Conservation (phyloP, 2,329 filamentous ascomycete genomes). For the Westerdykella sp. region DNA sequence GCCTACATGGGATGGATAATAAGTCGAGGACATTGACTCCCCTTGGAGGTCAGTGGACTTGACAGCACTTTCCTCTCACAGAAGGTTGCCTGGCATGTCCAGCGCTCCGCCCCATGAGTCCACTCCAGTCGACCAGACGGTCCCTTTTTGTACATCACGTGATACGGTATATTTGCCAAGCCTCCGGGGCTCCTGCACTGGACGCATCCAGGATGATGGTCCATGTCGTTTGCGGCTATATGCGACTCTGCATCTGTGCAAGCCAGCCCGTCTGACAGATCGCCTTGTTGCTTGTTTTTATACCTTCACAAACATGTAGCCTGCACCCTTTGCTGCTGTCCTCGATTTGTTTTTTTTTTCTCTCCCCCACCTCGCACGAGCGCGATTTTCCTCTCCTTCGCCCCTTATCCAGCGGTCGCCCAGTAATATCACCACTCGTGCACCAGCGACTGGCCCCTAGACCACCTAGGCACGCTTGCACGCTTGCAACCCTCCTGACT, state of each 20-base stretch:
- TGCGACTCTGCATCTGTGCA: slow-evolving; percentile 10
- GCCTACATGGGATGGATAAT: too few relatives aligned
- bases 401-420: slow-evolving; percentile 4
- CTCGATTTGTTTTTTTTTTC: not conserved
- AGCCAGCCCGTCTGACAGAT: slow-evolving; percentile 17
- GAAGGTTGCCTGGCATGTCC: too few relatives aligned
- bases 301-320: slow-evolving; percentile 12
- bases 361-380: not conserved
- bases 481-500: slow-evolving; percentile 10
- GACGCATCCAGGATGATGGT: slow-evolving; percentile 1
- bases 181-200: not conserved
- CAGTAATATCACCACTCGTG: slow-evolving; percentile 14
- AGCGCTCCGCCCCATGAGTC: too few relatives aligned
- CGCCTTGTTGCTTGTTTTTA: slow-evolving; percentile 8
- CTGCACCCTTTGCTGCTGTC: not conserved
- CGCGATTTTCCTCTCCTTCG: slow-evolving; percentile 12
- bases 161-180: slow-evolving; percentile 1
- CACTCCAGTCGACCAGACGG: too few relatives aligned
- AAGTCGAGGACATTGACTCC: too few relatives aligned
- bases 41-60: too few relatives aligned
- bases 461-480: slow-evolving; percentile 19
- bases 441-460: too few relatives aligned
- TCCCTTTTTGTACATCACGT: not conserved
- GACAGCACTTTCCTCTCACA: too few relatives aligned
- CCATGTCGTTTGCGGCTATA: slow-evolving; percentile 18